Conservation (phyloP, 305 asterid species). For the Fraxinus greggii region DNA sequence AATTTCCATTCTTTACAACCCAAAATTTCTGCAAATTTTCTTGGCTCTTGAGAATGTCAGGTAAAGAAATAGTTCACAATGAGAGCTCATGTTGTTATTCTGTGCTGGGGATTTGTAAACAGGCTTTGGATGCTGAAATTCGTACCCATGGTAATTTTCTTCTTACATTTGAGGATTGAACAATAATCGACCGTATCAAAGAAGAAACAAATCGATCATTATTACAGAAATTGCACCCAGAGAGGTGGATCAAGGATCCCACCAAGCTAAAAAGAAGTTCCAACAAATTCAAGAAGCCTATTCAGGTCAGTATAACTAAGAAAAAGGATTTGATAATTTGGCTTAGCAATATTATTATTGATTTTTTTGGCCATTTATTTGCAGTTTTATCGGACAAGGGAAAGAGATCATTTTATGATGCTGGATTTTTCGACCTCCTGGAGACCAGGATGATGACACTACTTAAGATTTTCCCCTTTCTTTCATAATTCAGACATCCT, state of each 20-base stretch:
- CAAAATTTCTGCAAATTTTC: background rate
- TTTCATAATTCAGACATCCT: background rate
- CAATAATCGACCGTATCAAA: background rate
- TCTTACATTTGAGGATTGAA: background rate
- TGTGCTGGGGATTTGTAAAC: constrained; percentile 27
- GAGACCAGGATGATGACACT: constrained; percentile 21
- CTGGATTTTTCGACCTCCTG: constrained; percentile 23
- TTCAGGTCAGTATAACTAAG: constrained; percentile 16
- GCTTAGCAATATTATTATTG: background rate
- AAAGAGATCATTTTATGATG: constrained; percentile 30
- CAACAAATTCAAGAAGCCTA: constrained; percentile 36
- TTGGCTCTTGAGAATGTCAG: background rate
- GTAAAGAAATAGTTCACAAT: background rate
- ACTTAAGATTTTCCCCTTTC: background rate
- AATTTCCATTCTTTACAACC: background rate
- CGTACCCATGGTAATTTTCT: constrained; percentile 28
- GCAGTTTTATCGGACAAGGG: constrained; percentile 35
- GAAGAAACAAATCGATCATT: background rate
- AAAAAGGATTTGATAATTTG: background rate
- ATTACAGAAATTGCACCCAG: constrained; percentile 37
- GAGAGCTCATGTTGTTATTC: background rate
- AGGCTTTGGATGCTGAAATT: constrained; percentile 32
- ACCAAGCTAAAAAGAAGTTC: constrained; percentile 29
- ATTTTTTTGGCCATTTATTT: background rate
- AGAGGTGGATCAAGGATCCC: constrained; percentile 33